A percentile compares a stretch with the other conserved stretches of the same genome.
phyloP scores from a whole-genome alignment of 2,329 filamentous ascomycete species.

The Trichoderma polysporum region DNA sequence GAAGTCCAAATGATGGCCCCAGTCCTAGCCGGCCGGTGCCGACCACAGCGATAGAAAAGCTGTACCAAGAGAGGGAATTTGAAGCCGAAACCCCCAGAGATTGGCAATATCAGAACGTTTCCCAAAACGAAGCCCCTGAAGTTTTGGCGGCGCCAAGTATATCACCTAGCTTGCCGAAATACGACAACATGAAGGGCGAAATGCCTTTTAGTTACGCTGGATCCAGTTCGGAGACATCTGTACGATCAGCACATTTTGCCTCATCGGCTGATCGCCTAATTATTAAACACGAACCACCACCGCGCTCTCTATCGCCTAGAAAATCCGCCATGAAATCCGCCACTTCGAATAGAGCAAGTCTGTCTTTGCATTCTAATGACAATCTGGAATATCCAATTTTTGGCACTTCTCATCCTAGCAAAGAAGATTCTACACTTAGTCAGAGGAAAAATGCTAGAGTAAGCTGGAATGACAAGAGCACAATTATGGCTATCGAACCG shows the following conservation, averaged over 20 bases:
- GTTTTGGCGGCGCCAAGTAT: neutral
- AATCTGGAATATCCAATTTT: conserved; percentile 45
- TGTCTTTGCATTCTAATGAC: conserved; percentile 46
- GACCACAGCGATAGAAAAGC: neutral
- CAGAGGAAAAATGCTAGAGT: conserved; percentile 69
- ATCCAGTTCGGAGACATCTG: conserved; percentile 59
- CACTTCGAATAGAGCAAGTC: conserved; percentile 53
- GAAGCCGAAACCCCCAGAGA: neutral
- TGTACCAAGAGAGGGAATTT: neutral
- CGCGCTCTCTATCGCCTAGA: conserved; percentile 70
- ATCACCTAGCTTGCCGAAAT: neutral
- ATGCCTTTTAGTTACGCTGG: conserved; percentile 29
- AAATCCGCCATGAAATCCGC: conserved; percentile 73
- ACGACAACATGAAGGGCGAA: neutral
- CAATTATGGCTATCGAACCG: conserved; percentile 53
- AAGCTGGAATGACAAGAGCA: conserved; percentile 74
- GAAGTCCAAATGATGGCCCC: neutral
- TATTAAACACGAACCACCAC: conserved; percentile 66
- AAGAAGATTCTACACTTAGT: conserved; percentile 39
- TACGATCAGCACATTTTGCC: conserved; percentile 66
- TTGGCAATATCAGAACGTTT: neutral
- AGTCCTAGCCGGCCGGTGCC: neutral
- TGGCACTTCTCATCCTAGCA: conserved; percentile 27
- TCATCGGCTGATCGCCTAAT: conserved; percentile 53
- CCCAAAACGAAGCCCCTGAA: neutral